phyloP scores from a whole-genome alignment of 192 early-diverging fungal genomes.

The Phycomyces nitens region DNA sequence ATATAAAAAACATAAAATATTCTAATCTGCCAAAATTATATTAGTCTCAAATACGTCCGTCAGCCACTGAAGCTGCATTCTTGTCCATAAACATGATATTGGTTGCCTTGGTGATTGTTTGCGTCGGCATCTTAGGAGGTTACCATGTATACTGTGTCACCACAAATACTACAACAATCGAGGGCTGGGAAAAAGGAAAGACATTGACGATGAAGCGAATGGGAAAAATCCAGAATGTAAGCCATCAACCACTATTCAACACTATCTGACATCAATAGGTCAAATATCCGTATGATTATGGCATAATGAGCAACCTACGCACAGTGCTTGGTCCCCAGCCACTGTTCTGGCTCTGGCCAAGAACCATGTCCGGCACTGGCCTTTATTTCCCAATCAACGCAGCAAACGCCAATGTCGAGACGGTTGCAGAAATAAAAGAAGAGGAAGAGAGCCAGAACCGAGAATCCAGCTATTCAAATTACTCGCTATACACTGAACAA shows the following conservation, averaged over 20 bases:
- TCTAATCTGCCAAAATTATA: neutral
- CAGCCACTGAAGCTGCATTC: slow-evolving; percentile 53
- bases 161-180: slow-evolving; percentile 80
- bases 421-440: neutral
- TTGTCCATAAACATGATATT: slow-evolving; percentile 73
- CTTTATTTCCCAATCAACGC: slow-evolving; percentile 57
- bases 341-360: slow-evolving; percentile 77
- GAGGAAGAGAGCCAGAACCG: neutral
- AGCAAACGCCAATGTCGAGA: slow-evolving; percentile 11
- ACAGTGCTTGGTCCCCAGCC: slow-evolving; percentile 64
- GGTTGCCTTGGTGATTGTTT: slow-evolving; percentile 63
- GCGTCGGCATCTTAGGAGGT: slow-evolving; percentile 61
- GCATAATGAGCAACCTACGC: slow-evolving; percentile 67
- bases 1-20: too few relatives aligned
- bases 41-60: slow-evolving; percentile 14
- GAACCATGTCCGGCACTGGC: slow-evolving; percentile 61
- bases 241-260: neutral
- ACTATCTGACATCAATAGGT: slow-evolving; percentile 25
- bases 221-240: slow-evolving; percentile 57
- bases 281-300: slow-evolving; percentile 83
- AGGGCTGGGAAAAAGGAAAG: slow-evolving; percentile 72
- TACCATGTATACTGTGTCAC: slow-evolving; percentile 73
- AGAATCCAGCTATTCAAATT: neutral
- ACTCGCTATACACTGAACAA: neutral
- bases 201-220: slow-evolving; percentile 58